Base-by-base conservation (phyloP, 257 asterid genomes). In the Solanum ahanhuiri region DNA sequence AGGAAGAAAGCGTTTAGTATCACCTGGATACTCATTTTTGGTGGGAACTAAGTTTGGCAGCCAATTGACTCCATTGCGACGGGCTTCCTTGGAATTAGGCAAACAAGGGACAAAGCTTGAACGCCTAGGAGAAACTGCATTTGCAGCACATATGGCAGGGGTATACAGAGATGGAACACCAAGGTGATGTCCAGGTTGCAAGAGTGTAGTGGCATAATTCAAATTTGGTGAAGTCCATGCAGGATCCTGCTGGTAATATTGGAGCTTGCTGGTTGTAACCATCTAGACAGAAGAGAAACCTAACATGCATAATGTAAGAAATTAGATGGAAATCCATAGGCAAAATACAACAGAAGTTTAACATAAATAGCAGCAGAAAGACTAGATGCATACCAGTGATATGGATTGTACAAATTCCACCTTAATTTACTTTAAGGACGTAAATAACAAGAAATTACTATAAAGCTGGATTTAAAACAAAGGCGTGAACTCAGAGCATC, bases 201-300 rank as follows among this genome's bases (percentile, higher is more conserved):
- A 70, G 84, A 71, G 88, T 84, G 91, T 57, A 81, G 54, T 87
- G 89, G 89, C 86, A 25, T 88, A 88, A 87, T 86, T 91, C 90
- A 89, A 85, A 86, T 89, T 64, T 28, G 90, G 89, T 23, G 91
- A 86, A 85, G 89, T 89, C 93, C 89, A 77, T 67, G 94, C 92
- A 90, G 90, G 66, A 77, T 88, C 86, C 92, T 90, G 93, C 92
- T 87, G 91, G 88, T 45, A 79, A 89, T 88, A 82, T 51, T 84
- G 90, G 86, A 88, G 88, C 82, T 91, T 91, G 81, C 91, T 64
- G 91, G 91, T 90, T 23, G 89, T 90, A 91, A 90, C 90, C 96
- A 94, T 94, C 87, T 87, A 89, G 91, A 87, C 90, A 82, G 89
- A 86, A 73, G 77, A 73, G 85, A 83, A 83, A 92, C 92, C 97